phyloP scores from a whole-genome alignment of 2,329 filamentous ascomycete species.

The Xylaria sp. region DNA sequence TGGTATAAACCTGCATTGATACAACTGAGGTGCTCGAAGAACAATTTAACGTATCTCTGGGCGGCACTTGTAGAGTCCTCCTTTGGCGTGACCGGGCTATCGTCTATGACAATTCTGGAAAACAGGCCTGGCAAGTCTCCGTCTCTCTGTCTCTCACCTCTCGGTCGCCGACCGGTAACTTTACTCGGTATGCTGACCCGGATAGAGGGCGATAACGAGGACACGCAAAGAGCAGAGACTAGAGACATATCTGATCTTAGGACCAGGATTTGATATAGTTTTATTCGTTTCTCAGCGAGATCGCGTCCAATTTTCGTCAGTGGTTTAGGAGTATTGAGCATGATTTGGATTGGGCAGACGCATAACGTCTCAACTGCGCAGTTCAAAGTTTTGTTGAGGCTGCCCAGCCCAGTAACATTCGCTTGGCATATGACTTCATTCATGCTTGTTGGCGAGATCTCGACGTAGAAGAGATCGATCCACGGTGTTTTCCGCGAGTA shows the following conservation, averaged over 20 bases:
- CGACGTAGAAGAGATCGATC: slow-evolving; percentile 46
- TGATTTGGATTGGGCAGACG: slow-evolving; percentile 43
- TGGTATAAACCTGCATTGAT: slow-evolving; percentile 11
- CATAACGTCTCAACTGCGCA: slow-evolving; percentile 39
- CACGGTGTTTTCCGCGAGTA: slow-evolving; percentile 44
- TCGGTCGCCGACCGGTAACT: slow-evolving; percentile 28
- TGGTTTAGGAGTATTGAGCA: slow-evolving; percentile 33
- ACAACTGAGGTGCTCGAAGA: slow-evolving; percentile 41
- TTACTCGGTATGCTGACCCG: slow-evolving; percentile 36
- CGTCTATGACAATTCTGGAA: slow-evolving; percentile 43
- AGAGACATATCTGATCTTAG: slow-evolving; percentile 58
- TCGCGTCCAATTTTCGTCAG: slow-evolving; percentile 33
- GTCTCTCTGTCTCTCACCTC: slow-evolving; percentile 27
- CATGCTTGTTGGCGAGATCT: slow-evolving; percentile 39
- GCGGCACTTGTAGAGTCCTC: slow-evolving; percentile 3
- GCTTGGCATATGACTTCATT: slow-evolving; percentile 42
- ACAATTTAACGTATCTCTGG: slow-evolving; percentile 38
- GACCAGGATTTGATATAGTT: slow-evolving; percentile 61
- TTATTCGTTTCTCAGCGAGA: slow-evolving; percentile 51
- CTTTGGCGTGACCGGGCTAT: slow-evolving; percentile 33
- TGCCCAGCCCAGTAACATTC: slow-evolving; percentile 38
- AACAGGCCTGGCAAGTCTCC: slow-evolving; percentile 33
- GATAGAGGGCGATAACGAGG: slow-evolving; percentile 31
- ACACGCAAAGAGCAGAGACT: slow-evolving; percentile 51
- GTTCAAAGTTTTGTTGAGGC: slow-evolving; percentile 23